Conservation (phyloP, 208 protist genomes). For the Leishmania tropica region DNA sequence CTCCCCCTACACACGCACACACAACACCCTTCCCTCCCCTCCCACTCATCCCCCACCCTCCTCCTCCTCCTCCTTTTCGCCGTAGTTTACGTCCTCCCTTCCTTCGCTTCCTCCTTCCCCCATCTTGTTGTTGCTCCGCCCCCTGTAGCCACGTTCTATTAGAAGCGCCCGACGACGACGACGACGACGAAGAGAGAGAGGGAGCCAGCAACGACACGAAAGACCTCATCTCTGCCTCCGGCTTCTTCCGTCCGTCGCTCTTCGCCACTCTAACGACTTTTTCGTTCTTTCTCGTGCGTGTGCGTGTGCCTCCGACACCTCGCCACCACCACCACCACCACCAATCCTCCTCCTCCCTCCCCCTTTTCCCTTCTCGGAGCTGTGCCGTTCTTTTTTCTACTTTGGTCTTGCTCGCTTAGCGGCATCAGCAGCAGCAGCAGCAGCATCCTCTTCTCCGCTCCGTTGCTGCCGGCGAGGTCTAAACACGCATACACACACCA, state of each 20-base stretch:
- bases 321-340: neutral
- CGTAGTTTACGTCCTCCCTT: too few relatives aligned
- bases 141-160: neutral
- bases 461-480: neutral
- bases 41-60: neutral
- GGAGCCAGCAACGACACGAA: neutral
- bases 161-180: neutral
- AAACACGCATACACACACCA: too few relatives aligned
- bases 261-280: neutral
- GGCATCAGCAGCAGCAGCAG: neutral
- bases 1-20: too few relatives aligned
- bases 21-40: too few relatives aligned
- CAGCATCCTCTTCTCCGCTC: neutral
- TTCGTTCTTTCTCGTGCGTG: neutral
- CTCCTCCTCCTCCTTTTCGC: neutral
- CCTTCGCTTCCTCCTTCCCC: neutral
- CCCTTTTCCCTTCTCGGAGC: neutral
- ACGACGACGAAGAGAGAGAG: neutral
- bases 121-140: neutral
- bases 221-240: neutral
- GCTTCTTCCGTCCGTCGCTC: too few relatives aligned
- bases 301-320: neutral
- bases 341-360: neutral
- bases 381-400: neutral
- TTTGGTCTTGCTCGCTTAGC: too few relatives aligned